phyloP scores from a whole-genome alignment of 345 rosid species.

The Psidium guajava region DNA sequence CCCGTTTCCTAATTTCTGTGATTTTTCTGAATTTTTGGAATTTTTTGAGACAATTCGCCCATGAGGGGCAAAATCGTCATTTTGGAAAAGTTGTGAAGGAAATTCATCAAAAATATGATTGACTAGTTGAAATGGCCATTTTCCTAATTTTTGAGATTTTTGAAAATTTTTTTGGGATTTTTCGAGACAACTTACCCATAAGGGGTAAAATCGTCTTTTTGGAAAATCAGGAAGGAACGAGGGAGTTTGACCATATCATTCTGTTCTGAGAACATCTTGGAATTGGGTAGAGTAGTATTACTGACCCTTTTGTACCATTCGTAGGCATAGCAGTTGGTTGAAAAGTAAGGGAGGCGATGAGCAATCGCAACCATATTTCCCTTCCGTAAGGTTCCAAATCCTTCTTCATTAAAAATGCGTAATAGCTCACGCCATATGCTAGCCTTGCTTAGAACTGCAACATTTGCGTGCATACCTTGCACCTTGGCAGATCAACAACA shows the following conservation, averaged over 20 bases:
- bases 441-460: slow-evolving; percentile 41
- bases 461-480: slow-evolving; percentile 94
- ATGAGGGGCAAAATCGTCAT: too few relatives aligned
- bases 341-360: slow-evolving; percentile 85
- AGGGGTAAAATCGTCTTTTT: too few relatives aligned
- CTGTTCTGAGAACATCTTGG: not conserved
- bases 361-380: slow-evolving; percentile 86
- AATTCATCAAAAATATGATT: too few relatives aligned
- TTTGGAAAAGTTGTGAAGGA: too few relatives aligned
- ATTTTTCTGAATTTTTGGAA: too few relatives aligned
- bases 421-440: slow-evolving; percentile 79
- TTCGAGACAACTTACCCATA: too few relatives aligned
- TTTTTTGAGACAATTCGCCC: too few relatives aligned
- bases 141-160: too few relatives aligned
- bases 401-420: slow-evolving; percentile 71
- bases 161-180: too few relatives aligned
- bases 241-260: not conserved
- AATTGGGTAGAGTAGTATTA: not conserved
- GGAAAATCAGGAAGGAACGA: too few relatives aligned
- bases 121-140: too few relatives aligned
- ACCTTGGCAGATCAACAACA: slow-evolving; percentile 34
- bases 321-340: slow-evolving; percentile 72
- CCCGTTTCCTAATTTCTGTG: too few relatives aligned
- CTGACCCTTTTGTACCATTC: slow-evolving; percentile 63
- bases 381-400: slow-evolving; percentile 91